These are phyloP conservation scores for Cystobasidium sp. DNA, from an alignment of 1,284 basidiomycete genomes.

Conservation along the genomic window DNA sequence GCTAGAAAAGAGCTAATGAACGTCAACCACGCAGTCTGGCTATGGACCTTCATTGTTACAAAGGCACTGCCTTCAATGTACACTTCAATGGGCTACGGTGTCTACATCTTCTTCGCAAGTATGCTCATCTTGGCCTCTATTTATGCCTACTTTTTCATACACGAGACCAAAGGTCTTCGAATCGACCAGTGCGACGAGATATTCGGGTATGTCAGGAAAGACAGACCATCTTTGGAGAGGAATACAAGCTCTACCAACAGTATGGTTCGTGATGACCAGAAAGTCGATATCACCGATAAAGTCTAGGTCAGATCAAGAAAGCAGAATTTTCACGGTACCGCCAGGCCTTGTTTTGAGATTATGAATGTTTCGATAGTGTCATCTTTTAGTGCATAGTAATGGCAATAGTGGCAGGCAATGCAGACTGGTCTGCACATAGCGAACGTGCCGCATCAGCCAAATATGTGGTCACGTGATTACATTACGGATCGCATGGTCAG, in stretches of 20 bases:
- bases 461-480: no score
- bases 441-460: no score
- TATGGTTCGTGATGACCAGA: slow-evolving; percentile 9
- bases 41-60: slow-evolving; percentile 20
- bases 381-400: no score
- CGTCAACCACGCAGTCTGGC: background rate
- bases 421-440: no score
- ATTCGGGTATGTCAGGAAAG: slow-evolving; percentile 5
- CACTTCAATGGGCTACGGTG: slow-evolving; percentile 29
- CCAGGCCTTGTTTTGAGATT: no score
- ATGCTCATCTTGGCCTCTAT: slow-evolving; percentile 30
- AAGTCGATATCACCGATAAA: slow-evolving; percentile 1
- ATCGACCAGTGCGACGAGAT: slow-evolving; percentile 11
- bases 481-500: no score
- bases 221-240: background rate
- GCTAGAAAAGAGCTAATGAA: background rate
- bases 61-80: slow-evolving; percentile 23
- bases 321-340: no score
- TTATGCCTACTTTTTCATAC: slow-evolving; percentile 46
- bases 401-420: no score
- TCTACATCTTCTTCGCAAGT: slow-evolving; percentile 43
- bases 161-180: slow-evolving; percentile 41
- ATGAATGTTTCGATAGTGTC: no score
- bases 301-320: background rate
- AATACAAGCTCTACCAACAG: background rate